These are phyloP conservation scores for Hanseniaspora valbyensis DNA, from an alignment of 805 yeast species.

Conservation along the genomic window DNA sequence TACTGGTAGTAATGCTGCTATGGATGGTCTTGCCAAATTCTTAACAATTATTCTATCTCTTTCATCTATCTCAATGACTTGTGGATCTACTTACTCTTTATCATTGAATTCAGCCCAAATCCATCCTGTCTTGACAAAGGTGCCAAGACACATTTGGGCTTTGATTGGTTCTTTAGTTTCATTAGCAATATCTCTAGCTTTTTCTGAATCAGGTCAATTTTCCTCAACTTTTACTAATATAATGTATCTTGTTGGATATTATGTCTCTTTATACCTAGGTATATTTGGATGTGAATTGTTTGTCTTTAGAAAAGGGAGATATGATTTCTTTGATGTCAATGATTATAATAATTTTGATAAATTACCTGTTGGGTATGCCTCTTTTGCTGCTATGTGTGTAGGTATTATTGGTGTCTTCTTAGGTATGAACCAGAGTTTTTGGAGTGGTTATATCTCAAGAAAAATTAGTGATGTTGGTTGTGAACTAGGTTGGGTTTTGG, in stretches of 20 bases:
- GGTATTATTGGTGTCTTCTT: conserved; percentile 77
- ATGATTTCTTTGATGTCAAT: conserved; percentile 49
- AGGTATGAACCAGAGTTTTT: conserved; percentile 85
- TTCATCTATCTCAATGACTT: conserved; percentile 79
- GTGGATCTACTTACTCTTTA: conserved; percentile 86
- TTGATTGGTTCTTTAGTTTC: conserved; percentile 59
- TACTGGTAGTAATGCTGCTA: conserved; percentile 54
- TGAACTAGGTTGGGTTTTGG: conserved; percentile 79
- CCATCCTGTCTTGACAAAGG: conserved; percentile 56
- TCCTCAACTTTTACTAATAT: conserved; percentile 63
- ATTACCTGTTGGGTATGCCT: conserved; percentile 69
- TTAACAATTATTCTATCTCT: conserved; percentile 72
- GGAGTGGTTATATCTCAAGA: conserved; percentile 54
- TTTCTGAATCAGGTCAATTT: conserved; percentile 75
- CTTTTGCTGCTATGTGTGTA: conserved; percentile 62
- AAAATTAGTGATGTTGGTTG: conserved; percentile 40
- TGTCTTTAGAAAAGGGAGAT: conserved; percentile 52
- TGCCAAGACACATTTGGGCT: conserved; percentile 81
- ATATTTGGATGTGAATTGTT: conserved; percentile 70
- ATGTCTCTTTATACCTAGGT: conserved; percentile 73
- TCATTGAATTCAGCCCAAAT: conserved; percentile 76
- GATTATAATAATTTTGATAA: conserved; percentile 45
- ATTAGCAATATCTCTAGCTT: conserved; percentile 76
- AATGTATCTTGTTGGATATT: conserved; percentile 84
- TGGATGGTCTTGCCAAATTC: conserved; percentile 83